phyloP scores from a whole-genome alignment of 2,329 filamentous ascomycete species.

The Aschersonia sp. region DNA sequence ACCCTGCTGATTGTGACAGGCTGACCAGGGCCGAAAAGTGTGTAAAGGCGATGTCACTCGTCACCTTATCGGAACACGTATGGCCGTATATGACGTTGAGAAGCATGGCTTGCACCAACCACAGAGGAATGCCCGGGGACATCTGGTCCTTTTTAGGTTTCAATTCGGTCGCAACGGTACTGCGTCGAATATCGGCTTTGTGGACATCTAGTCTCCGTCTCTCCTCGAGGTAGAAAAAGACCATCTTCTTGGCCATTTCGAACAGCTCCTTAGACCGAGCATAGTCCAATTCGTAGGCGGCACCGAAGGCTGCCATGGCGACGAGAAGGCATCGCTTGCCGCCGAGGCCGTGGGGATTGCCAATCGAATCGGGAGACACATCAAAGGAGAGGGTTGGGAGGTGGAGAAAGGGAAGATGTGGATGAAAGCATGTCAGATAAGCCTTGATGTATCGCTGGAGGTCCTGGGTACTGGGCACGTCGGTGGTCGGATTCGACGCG shows the following conservation, averaged over 20 bases:
- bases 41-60: slow-evolving; percentile 81
- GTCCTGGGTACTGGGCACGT: slow-evolving; percentile 67
- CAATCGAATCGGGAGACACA: slow-evolving; percentile 51
- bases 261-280: slow-evolving; percentile 72
- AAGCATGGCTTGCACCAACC: slow-evolving; percentile 94
- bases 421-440: slow-evolving; percentile 86
- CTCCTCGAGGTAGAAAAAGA: slow-evolving; percentile 83
- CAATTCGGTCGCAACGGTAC: slow-evolving; percentile 31
- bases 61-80: slow-evolving; percentile 82
- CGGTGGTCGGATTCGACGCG: slow-evolving; percentile 31
- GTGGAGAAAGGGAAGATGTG: slow-evolving; percentile 88
- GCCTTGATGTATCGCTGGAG: slow-evolving; percentile 81
- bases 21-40: slow-evolving; percentile 86
- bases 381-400: slow-evolving; percentile 87
- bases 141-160: slow-evolving; percentile 43
- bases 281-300: slow-evolving; percentile 76
- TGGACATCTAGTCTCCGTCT: slow-evolving; percentile 71
- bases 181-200: slow-evolving; percentile 43
- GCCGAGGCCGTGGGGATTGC: slow-evolving; percentile 45
- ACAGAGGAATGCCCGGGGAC: slow-evolving; percentile 57
- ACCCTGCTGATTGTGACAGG: slow-evolving; percentile 74
- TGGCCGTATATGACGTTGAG: slow-evolving; percentile 93
- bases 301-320: slow-evolving; percentile 67
- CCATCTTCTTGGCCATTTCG: slow-evolving; percentile 89
- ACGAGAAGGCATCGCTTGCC: slow-evolving; percentile 76